Evolutionary conservation across 768 basidiomycete genomes (phyloP).

Genomic region (Trametes cingulata): DNA sequence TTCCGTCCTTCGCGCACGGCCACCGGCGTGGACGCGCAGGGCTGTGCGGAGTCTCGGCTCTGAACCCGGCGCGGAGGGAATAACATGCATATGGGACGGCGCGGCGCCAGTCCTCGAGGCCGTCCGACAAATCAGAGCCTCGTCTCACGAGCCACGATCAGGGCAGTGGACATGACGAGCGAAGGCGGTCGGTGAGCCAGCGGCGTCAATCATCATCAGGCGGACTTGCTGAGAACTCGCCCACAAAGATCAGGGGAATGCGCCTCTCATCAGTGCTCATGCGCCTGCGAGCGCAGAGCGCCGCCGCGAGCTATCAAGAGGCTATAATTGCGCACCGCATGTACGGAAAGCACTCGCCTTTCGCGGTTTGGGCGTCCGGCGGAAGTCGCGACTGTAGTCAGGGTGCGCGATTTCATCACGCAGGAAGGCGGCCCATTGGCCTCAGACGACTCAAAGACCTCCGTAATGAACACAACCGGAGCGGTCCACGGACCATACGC

Average conservation of each 20-base stretch:
- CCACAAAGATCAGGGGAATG: neutral
- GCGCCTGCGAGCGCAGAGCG: neutral
- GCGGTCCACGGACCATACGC: too few species aligned
- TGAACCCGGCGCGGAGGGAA: neutral
- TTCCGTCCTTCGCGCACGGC: neutral
- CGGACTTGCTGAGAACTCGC: neutral
- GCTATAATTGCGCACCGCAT: neutral
- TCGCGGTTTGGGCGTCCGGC: slow-evolving; percentile 12
- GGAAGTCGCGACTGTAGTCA: slow-evolving; percentile 20
- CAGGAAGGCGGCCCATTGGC: neutral
- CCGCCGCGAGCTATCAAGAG: neutral
- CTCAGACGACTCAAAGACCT: neutral
- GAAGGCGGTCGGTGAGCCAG: neutral
- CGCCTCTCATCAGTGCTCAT: neutral
- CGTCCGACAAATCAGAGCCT: neutral
- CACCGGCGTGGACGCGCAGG: neutral
- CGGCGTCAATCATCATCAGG: slow-evolving; percentile 8
- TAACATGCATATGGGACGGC: neutral
- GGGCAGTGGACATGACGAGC: neutral
- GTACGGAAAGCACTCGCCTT: slow-evolving; percentile 8
- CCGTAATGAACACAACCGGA: too few species aligned
- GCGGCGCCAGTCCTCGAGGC: neutral
- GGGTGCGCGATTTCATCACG: slow-evolving; percentile 19
- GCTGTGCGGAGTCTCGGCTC: neutral
- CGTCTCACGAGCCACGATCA: neutral